Evolutionary conservation across 139 green algal species (phyloP), one percentile per base, ranked within the genome.

Genomic region (Trebouxia sp.): DNA sequence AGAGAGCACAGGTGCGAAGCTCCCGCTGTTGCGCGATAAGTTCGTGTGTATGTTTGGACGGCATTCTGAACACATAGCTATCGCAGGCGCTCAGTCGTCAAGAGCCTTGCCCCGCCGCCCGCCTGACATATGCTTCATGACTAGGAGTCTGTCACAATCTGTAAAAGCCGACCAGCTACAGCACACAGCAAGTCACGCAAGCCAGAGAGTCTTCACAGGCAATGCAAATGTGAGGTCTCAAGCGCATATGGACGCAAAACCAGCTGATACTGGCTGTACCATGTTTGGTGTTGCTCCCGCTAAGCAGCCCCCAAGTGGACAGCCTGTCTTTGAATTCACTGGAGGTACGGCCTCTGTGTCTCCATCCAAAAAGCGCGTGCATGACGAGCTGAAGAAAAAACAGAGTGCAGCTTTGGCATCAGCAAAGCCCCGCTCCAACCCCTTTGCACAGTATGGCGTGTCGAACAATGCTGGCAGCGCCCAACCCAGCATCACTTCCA

Each of bases 371-470:
- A 72, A 72, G 20, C 62, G 62, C 37, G 15, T 26, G 11, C 62
- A 43, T 37, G 43, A 45, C 4, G 62, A 42, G 20, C 20, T 72
- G 35, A 72, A 72, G 62, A 72, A 28, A 26, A 72, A 35, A 26
- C 62, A 72, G 35, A 43, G n/a, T 72, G 32, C 62, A 45, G 62
- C 12, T n/a, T 45, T 35, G 20, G 32, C 62, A 42, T 41, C 62
- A 42, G 5, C 62, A 14, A 72, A 5, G 32, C n/a, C 62, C 32
- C 42, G 32, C 14, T 11, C 62, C 42, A 72, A 72, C 14, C 62
- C 62, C 35, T 72, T 72, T 41, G 62, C 62, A 28, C 62, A 35
- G 3, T 72, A 72, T 45, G 62, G 62, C 9, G 62, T 72, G 9
- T 5, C 14, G 9, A 42, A 30, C 12, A 43, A 22, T 37, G 55